Evolutionary conservation across 2,329 filamentous ascomycete species (phyloP).

Genomic region (Verticillium dahliae): DNA sequence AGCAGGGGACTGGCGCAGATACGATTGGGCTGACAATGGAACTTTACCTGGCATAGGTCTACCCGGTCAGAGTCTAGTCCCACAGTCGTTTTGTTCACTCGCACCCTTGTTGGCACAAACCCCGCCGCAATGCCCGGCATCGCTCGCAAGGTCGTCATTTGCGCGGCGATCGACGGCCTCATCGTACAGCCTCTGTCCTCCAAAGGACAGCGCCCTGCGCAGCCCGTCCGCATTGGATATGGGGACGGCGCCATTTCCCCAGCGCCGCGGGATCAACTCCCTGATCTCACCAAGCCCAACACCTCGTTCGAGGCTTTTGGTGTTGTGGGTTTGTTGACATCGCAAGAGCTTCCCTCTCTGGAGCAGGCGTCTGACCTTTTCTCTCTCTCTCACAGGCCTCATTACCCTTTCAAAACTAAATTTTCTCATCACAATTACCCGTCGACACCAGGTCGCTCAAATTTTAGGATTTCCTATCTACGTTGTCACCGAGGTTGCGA

Average conservation of each 20-base stretch:
- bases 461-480: constrained; percentile 79
- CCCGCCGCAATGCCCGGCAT: constrained; percentile 59
- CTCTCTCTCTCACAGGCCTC: constrained; percentile 52
- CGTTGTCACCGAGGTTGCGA: constrained; percentile 77
- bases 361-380: not conserved
- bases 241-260: constrained; percentile 43
- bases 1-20: not conserved
- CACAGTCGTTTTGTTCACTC: not conserved
- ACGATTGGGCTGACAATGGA: not conserved
- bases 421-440: constrained; percentile 82
- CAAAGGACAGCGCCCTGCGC: constrained; percentile 49
- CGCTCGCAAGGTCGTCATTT: constrained; percentile 72
- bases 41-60: not conserved
- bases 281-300: constrained; percentile 35
- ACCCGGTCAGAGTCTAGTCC: not conserved
- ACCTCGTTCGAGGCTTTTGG: constrained; percentile 55
- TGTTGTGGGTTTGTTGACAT: constrained; percentile 42
- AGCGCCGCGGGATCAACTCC: constrained; percentile 35
- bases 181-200: constrained; percentile 66
- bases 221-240: constrained; percentile 66
- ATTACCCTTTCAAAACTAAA: constrained; percentile 74
- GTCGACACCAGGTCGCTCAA: constrained; percentile 81
- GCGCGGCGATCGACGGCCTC: constrained; percentile 76
- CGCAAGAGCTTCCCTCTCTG: not conserved
- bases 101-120: not conserved